A percentile compares a stretch with the other conserved stretches of the same genome.
phyloP scores from a whole-genome alignment of 2,329 filamentous ascomycete genomes.

The Sphaerostilbella broomeana region DNA sequence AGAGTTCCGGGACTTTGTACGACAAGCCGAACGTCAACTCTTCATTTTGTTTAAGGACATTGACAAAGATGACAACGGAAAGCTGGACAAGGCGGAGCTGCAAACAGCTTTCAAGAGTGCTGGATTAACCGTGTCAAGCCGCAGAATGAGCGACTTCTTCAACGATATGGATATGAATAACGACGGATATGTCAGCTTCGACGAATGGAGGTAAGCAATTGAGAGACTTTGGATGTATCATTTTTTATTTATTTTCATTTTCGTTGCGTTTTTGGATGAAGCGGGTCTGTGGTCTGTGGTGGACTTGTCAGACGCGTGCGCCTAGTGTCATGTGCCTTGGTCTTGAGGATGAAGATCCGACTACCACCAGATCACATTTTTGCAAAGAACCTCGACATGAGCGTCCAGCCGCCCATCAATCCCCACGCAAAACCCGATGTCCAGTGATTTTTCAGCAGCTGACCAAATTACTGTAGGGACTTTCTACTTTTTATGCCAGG shows the following conservation, averaged over 20 bases:
- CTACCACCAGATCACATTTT: conserved; percentile 8
- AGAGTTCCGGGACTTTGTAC: conserved; percentile 89
- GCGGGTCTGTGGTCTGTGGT: conserved; percentile 3
- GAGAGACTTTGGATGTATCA: background rate
- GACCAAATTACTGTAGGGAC: conserved; percentile 50
- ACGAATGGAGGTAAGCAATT: conserved; percentile 87
- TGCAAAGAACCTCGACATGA: background rate
- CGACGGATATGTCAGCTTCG: conserved; percentile 82
- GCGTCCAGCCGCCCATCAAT: background rate
- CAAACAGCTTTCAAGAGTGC: conserved; percentile 69
- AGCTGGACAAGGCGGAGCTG: conserved; percentile 80
- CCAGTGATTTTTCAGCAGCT: conserved; percentile 15
- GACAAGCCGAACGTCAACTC: conserved; percentile 79
- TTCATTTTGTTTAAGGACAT: conserved; percentile 77
- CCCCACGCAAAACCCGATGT: conserved; percentile 16
- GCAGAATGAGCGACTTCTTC: conserved; percentile 80
- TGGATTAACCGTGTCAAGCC: conserved; percentile 70
- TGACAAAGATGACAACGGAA: conserved; percentile 77
- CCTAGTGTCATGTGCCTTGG: conserved; percentile 19
- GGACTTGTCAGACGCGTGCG: conserved; percentile 12
- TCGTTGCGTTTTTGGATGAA: conserved; percentile 5
- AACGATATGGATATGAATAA: conserved; percentile 81
- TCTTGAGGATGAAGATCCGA: conserved; percentile 6
- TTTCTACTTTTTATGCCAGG: conserved; percentile 85
- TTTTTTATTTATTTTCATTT: conserved; percentile 12